A percentile compares a stretch with the other conserved stretches of the same genome.
These are phyloP conservation scores for Sphenostylis stenocarpa DNA, from an alignment of 306 rosid genomes.

Conservation along the genomic window DNA sequence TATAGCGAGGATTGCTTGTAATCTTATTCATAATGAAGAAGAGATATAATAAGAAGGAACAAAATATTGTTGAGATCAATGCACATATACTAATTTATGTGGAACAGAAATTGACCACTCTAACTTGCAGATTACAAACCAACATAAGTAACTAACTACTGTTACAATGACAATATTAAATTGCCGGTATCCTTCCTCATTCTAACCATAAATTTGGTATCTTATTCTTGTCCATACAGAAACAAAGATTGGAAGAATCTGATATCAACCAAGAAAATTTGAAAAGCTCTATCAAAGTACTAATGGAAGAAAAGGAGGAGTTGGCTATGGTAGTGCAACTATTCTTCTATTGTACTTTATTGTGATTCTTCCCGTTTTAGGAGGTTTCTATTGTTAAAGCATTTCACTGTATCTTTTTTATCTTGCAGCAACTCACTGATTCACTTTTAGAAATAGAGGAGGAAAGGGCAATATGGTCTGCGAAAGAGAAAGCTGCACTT, in stretches of 20 bases:
- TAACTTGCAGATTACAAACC: constrained; percentile 4
- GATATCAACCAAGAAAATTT: constrained; percentile 51
- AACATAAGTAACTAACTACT: neutral
- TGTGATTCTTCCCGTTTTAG: constrained; percentile 18
- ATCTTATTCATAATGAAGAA: too few relatives aligned
- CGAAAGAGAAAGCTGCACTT: constrained; percentile 74
- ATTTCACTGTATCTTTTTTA: constrained; percentile 29
- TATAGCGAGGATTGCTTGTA: too few relatives aligned
- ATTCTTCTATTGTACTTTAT: constrained; percentile 10
- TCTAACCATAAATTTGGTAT: constrained; percentile 30
- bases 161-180: neutral
- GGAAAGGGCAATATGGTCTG: constrained; percentile 83
- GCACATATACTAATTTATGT: neutral
- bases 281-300: constrained; percentile 53
- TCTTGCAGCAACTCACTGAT: constrained; percentile 80
- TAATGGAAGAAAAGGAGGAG: constrained; percentile 83
- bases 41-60: too few relatives aligned
- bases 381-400: constrained; percentile 14
- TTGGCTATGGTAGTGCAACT: constrained; percentile 66
- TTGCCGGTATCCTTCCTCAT: constrained; percentile 13
- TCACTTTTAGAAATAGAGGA: constrained; percentile 91
- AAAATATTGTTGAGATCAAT: neutral
- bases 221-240: constrained; percentile 49
- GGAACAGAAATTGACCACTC: neutral
- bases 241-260: constrained; percentile 64